Conservation (phyloP, 495 filamentous ascomycete genomes). For the Usnea hakonensis region DNA sequence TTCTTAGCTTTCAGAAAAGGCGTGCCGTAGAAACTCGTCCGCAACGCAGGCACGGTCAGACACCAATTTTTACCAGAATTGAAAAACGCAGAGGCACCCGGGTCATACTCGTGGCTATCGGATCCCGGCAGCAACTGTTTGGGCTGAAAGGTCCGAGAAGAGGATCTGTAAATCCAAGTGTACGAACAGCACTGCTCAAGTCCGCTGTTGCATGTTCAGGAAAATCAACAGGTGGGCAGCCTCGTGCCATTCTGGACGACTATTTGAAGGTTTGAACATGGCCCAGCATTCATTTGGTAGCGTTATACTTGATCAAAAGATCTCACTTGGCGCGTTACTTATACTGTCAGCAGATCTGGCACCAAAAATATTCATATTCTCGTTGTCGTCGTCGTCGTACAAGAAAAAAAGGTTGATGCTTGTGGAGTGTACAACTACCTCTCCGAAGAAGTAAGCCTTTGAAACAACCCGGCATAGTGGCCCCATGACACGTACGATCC, state of each 20-base stretch:
- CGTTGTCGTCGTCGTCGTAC: no score
- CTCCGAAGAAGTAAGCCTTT: no score
- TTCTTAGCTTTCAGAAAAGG: no score
- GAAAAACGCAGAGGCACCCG: no score
- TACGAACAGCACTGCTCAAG: background rate
- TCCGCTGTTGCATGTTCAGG: background rate
- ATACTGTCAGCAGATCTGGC: background rate
- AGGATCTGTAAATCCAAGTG: background rate
- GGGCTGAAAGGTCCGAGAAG: background rate
- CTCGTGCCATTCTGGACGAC: background rate
- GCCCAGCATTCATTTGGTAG: background rate
- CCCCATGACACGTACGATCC: no score
- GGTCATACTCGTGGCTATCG: no score
- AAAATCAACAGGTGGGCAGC: background rate
- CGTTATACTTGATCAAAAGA: background rate
- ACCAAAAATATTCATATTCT: background rate
- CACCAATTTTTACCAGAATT: no score
- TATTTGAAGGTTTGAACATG: background rate
- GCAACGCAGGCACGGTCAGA: no score
- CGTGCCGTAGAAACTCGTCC: no score
- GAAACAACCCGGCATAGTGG: no score
- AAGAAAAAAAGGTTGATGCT: background rate
- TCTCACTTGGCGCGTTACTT: background rate
- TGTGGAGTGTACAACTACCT: no score
- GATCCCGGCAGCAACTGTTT: background rate